These are phyloP conservation scores for Leccinum uliginosum DNA, from an alignment of 768 basidiomycete genomes.

Conservation along the genomic window DNA sequence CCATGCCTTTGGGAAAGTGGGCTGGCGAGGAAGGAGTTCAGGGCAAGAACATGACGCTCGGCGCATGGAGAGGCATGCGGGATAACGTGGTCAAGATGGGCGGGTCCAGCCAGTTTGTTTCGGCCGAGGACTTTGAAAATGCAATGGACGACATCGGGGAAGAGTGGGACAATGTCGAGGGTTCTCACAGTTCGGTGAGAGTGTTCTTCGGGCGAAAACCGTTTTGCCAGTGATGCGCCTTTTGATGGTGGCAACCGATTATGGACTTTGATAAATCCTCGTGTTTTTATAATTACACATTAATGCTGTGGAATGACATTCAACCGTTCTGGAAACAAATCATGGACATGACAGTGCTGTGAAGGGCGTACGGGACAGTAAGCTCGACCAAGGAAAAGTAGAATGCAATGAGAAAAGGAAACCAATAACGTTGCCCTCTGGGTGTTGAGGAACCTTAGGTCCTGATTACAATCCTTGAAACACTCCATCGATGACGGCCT, in stretches of 20 bases:
- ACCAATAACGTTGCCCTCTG: not conserved
- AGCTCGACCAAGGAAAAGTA: not conserved
- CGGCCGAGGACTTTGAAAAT: slow-evolving; percentile 19
- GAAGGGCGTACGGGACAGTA: not conserved
- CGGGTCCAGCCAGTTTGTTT: slow-evolving; percentile 10
- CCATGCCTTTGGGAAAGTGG: slow-evolving; percentile 22
- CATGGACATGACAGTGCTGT: not conserved
- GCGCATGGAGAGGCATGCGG: slow-evolving; percentile 23
- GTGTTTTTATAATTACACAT: not conserved
- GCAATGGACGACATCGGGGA: slow-evolving; percentile 13
- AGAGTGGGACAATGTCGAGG: slow-evolving; percentile 24
- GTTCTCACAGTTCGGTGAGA: slow-evolving; percentile 7
- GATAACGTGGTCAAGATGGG: slow-evolving; percentile 19
- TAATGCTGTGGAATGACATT: not conserved
- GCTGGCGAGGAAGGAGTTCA: slow-evolving; percentile 21
- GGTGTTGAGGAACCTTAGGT: too few relatives aligned
- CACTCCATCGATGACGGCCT: slow-evolving; percentile 51
- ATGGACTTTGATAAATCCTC: not conserved
- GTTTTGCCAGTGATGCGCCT: not conserved
- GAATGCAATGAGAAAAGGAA: not conserved
- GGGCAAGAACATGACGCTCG: slow-evolving; percentile 12
- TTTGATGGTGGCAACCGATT: not conserved
- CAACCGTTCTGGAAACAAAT: not conserved
- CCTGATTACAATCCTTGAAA: slow-evolving; percentile 54
- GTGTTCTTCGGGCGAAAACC: slow-evolving; percentile 16